Evolutionary conservation across 108 stramenopile genomes (phyloP).

Genomic region (Fragilaria radians): DNA sequence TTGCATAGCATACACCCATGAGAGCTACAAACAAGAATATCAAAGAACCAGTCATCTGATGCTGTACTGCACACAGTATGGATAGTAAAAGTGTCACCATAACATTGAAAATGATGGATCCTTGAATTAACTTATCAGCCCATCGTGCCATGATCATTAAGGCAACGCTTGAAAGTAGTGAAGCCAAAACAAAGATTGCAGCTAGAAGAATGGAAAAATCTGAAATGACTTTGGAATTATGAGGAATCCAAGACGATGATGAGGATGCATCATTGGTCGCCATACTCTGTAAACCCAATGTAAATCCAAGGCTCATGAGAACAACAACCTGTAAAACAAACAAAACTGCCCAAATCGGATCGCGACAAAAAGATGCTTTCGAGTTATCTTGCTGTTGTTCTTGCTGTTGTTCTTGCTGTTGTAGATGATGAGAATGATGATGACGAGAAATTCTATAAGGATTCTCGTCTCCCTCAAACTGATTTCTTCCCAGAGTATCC

Average conservation of each 20-base stretch:
- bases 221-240: not conserved
- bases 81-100: slow-evolving; percentile 13
- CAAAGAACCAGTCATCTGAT: not conserved
- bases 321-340: not conserved
- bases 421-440: too few relatives aligned
- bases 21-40: slow-evolving; percentile 1
- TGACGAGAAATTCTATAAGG: too few relatives aligned
- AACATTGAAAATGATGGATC: slow-evolving; percentile 12
- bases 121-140: not conserved
- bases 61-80: not conserved
- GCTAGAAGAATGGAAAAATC: not conserved
- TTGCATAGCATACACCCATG: slow-evolving; percentile 13
- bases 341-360: not conserved
- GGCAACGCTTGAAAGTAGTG: not conserved
- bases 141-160: slow-evolving; percentile 3
- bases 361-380: not conserved
- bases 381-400: too few relatives aligned
- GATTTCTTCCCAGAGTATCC: too few relatives aligned
- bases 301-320: not conserved
- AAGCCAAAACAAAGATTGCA: not conserved
- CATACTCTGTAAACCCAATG: not conserved
- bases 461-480: too few relatives aligned
- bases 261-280: not conserved
- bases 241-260: not conserved
- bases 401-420: too few relatives aligned